Base-by-base conservation (phyloP, 306 rosid genomes). In the Vigna hirtella region DNA sequence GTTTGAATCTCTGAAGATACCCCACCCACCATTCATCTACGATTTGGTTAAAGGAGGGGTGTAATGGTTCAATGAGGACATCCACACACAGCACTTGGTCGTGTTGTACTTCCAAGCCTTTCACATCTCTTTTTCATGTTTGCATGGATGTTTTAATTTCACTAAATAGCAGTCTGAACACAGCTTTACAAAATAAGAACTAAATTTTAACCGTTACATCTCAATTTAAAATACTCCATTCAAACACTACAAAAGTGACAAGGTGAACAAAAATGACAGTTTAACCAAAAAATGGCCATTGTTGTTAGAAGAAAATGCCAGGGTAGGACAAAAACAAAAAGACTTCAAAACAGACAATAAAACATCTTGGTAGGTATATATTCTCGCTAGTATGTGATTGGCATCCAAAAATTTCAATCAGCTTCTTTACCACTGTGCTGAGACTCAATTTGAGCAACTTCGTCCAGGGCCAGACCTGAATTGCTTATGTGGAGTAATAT, bases 371-470 rank as follows among this genome's bases (percentile, higher is more conserved):
- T 11, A 20, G 24, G 24, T 11, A 20, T 3, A 74, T 40, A 65
- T 17, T 22, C 55, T 50, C 0, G 57, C 51, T 9, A 52, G 67
- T 20, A 48, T 57, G 42, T 79, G 30, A 62, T 64, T 6, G 40
- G 30, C 18, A 20, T 28, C 71, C 32, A 32, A 42, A 70, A 18
- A 32, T 71, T 43, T 53, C 78, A 66, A 58, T 42, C 48, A 72
- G 77, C 82, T 71, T 77, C 82, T 76, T 26, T 32, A 66, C 79
- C 34, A 6, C 34, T 43, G 17, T 67, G 24, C 40, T 32, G 68
- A 78, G 55, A 22, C 52, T 56, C 74, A 74, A 51, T 38, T 47
- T 61, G 55, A 78, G 80, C 50, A 74, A 48, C 50, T 64, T 67
- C 72, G 14, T 68, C 63, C 28, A 3, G 13, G 13, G 63, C 75